Evolutionary conservation across 2,329 filamentous ascomycete species (phyloP).

Genomic region (Fusarium nematophilum): DNA sequence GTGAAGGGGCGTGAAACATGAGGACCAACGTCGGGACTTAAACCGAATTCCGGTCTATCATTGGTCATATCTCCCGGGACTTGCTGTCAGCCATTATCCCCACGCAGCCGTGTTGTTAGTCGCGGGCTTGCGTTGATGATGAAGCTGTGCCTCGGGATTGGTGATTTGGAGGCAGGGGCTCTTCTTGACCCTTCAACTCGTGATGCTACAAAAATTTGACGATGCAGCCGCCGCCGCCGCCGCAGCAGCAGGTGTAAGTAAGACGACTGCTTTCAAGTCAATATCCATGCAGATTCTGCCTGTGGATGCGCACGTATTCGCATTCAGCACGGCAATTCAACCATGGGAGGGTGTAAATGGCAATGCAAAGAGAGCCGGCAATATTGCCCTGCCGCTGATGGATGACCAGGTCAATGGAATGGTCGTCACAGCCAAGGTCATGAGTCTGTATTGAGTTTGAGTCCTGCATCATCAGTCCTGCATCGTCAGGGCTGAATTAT

Average conservation of each 20-base stretch:
- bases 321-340: not conserved
- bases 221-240: too few relatives aligned
- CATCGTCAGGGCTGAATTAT: constrained; percentile 30
- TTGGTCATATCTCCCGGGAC: constrained; percentile 21
- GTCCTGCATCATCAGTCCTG: constrained; percentile 28
- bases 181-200: constrained; percentile 5
- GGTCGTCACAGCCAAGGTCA: not conserved
- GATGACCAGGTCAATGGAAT: not conserved
- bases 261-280: not conserved
- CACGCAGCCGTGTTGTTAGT: constrained; percentile 22
- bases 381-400: constrained; percentile 2
- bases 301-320: constrained; percentile 6
- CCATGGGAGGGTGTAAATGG: constrained; percentile 2
- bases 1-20: constrained; percentile 5
- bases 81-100: constrained; percentile 9
- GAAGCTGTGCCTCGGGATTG: constrained; percentile 22
- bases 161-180: constrained; percentile 11
- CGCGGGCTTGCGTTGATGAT: constrained; percentile 27
- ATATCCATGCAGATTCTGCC: constrained; percentile 7
- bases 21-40: constrained; percentile 9
- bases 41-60: constrained; percentile 4
- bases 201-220: constrained; percentile 2
- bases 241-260: too few relatives aligned
- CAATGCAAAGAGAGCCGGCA: constrained; percentile 6
- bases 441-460: not conserved